phyloP scores from a whole-genome alignment of 805 yeast genomes.

The Candida germanica region DNA sequence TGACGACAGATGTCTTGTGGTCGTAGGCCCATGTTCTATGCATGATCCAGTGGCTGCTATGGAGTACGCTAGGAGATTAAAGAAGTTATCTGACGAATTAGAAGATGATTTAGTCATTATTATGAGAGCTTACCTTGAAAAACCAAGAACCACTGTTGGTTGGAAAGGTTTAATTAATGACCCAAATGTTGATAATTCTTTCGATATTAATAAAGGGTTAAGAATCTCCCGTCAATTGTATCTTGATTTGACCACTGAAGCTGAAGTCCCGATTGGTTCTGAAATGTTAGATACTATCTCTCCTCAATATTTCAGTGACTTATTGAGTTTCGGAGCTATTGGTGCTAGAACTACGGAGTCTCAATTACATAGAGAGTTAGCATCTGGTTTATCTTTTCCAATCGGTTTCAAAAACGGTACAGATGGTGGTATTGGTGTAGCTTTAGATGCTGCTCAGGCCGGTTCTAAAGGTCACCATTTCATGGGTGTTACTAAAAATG shows the following conservation, averaged over 20 bases:
- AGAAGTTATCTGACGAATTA: slow-evolving; percentile 55
- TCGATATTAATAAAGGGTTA: slow-evolving; percentile 92
- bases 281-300: slow-evolving; percentile 98
- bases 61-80: slow-evolving; percentile 75
- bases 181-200: slow-evolving; percentile 91
- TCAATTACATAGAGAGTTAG: slow-evolving; percentile 94
- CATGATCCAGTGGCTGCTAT: slow-evolving; percentile 92
- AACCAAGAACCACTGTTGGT: slow-evolving; percentile 98
- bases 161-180: slow-evolving; percentile 98
- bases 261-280: slow-evolving; percentile 80
- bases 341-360: slow-evolving; percentile 99
- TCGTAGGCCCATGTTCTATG: slow-evolving; percentile 96
- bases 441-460: slow-evolving; percentile 90
- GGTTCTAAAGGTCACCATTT: slow-evolving; percentile 93
- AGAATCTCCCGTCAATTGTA: slow-evolving; percentile 85
- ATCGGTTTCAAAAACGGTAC: slow-evolving; percentile 98
- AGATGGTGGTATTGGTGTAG: slow-evolving; percentile 92
- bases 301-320: slow-evolving; percentile 91
- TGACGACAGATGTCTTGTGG: slow-evolving; percentile 84
- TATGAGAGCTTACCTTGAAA: slow-evolving; percentile 97
- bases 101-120: slow-evolving; percentile 77
- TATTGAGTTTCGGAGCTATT: slow-evolving; percentile 94
- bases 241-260: slow-evolving; percentile 69
- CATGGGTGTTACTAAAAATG: slow-evolving; percentile 92
- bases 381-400: slow-evolving; percentile 96